Evolutionary conservation across 441 rosid genomes (phyloP).

Genomic region (Isatis lusitanica): DNA sequence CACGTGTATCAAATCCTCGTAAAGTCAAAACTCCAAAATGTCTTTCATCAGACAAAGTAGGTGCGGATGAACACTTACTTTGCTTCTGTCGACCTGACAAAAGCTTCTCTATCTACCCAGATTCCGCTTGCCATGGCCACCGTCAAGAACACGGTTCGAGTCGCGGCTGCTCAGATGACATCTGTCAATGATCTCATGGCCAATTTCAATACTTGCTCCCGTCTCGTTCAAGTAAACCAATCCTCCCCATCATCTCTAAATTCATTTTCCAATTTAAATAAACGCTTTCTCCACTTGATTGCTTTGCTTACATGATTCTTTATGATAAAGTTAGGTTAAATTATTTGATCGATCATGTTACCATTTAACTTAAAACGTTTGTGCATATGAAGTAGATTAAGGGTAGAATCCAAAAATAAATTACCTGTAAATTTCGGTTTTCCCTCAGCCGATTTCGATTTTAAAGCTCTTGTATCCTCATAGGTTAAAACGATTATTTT

Average conservation of each 20-base stretch:
- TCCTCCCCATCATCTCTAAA: neutral
- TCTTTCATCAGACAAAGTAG: neutral
- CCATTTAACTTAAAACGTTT: neutral
- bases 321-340: neutral
- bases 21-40: too few species aligned
- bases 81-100: neutral
- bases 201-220: constrained; percentile 86
- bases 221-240: constrained; percentile 65
- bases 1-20: too few species aligned
- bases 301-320: neutral
- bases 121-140: constrained; percentile 30
- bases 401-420: neutral
- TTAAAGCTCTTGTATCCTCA: too few species aligned
- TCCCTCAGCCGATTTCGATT: too few species aligned
- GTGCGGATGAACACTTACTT: constrained; percentile 21
- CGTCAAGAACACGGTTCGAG: constrained; percentile 59
- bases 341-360: neutral
- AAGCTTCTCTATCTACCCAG: constrained; percentile 7
- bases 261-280: neutral
- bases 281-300: neutral
- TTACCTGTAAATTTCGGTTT: too few species aligned
- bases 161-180: constrained; percentile 97
- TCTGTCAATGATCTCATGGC: constrained; percentile 78
- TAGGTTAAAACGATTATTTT: too few species aligned
- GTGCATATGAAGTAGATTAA: neutral